Base-by-base conservation (phyloP, 2,329 filamentous ascomycete genomes). In the Alternaria sp. region DNA sequence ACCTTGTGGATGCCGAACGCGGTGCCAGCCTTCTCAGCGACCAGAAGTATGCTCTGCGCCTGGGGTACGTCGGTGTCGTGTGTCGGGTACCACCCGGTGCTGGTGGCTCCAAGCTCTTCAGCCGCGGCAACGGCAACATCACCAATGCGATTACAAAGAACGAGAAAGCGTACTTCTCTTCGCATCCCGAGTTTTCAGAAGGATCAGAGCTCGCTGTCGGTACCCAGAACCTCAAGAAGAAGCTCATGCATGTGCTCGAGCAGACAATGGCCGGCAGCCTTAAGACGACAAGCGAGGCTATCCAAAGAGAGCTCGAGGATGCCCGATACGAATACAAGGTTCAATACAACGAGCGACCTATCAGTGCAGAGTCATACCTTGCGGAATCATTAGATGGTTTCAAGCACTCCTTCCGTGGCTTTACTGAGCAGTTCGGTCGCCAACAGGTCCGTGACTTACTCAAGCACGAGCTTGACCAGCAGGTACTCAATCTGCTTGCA, bases 281-380 rank as follows among this genome's bases (percentile, higher is more conserved):
- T 58, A 92, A 96, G 71, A 89, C 89, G 59, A 99, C 96, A 4
- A 92, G 92, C 71, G 93, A 97, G 76, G 93, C 93, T 10, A 97
- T 99, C 69, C 91, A 91, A 65, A 93, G 97, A 77, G 96, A 99
- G 79, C 88, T 99, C 0, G 95, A 97, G 74, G 96, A 99, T 81
- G 94, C 96, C 4, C 95, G 93, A 0, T 99, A 99, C 76, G 95
- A 99, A 80, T 99, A 97, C 86, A 99, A 99, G 79, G 96, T 99
- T 6, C 96, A 99, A 79, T 99, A 99, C 82, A 99, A 99, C 75
- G 96, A 99, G 78, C 90, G 96, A 7, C 93, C 95, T 1, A 84
- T 99, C 36, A 97, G 93, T 54, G 96, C 96, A 2, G 96, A 99
- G 78, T 97, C 95, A 5, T 99, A 99, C 77, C 87, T 99, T 43